These are phyloP conservation scores for Blastobotrys ciferrii DNA, from an alignment of 1,139 yeast genomes.

Conservation along the genomic window DNA sequence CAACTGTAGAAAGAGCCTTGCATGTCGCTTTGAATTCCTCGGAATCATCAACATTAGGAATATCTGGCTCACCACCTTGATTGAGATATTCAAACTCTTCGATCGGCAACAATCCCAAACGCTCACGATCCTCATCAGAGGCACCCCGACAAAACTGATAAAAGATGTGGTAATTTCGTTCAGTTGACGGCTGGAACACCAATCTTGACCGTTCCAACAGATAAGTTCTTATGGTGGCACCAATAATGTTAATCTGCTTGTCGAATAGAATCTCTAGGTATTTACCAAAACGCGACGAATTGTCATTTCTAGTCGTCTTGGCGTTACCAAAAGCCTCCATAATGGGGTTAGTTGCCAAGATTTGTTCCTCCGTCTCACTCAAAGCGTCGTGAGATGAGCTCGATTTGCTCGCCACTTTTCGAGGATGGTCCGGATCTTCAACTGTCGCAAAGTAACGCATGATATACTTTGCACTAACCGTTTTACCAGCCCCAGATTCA, in stretches of 20 bases:
- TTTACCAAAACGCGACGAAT: conserved; percentile 96
- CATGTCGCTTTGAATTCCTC: conserved; percentile 72
- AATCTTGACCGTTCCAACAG: conserved; percentile 89
- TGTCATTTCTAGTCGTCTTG: conserved; percentile 94
- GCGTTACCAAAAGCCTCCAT: conserved; percentile 99
- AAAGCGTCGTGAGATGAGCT: conserved; percentile 59
- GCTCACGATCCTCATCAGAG: conserved; percentile 53
- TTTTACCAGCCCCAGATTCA: conserved; percentile 98
- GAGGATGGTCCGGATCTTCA: conserved; percentile 57
- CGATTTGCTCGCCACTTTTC: conserved; percentile 20
- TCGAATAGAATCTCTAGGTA: conserved; percentile 89
- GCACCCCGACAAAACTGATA: conserved; percentile 88
- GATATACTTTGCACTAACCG: conserved; percentile 94
- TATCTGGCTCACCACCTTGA: conserved; percentile 79
- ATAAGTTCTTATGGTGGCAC: conserved; percentile 92
- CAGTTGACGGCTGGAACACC: conserved; percentile 85
- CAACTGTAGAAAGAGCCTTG: conserved; percentile 76
- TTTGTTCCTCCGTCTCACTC: conserved; percentile 91
- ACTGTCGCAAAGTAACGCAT: conserved; percentile 98
- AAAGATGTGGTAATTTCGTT: conserved; percentile 93
- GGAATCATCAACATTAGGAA: conserved; percentile 79
- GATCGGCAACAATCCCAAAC: conserved; percentile 56
- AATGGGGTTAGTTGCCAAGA: conserved; percentile 94
- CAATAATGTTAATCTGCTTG: conserved; percentile 70
- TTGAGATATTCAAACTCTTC: conserved; percentile 78